phyloP scores from a whole-genome alignment of 257 asterid species.

The Solanum etuberosum region DNA sequence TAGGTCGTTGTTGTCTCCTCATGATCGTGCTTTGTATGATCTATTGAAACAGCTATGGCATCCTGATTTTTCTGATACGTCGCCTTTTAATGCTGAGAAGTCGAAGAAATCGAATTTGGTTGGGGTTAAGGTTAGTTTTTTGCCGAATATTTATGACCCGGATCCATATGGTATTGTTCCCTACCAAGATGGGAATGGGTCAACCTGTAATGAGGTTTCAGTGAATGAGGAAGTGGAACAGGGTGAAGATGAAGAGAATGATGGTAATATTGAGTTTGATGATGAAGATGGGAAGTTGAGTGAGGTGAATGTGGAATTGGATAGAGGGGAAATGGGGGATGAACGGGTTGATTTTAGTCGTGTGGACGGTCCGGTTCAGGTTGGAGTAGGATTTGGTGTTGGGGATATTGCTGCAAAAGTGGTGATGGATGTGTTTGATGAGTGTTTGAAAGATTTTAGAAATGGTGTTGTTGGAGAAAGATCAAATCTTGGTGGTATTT shows the following conservation, averaged over 20 bases:
- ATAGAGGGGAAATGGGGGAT: not conserved
- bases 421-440: conserved; percentile 45
- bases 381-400: not conserved
- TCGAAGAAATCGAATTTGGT: conserved; percentile 25
- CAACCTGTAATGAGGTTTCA: not conserved
- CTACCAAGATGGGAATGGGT: not conserved
- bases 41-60: conserved; percentile 63
- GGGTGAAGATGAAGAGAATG: not conserved
- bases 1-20: conserved; percentile 35
- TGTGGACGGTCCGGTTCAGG: not conserved
- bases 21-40: conserved; percentile 56
- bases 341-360: not conserved
- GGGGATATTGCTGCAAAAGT: conserved; percentile 33
- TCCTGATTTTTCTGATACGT: conserved; percentile 39
- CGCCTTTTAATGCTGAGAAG: conserved; percentile 31
- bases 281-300: conserved; percentile 29
- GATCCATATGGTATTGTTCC: not conserved
- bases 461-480: not conserved
- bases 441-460: conserved; percentile 46
- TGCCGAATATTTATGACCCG: conserved; percentile 17
- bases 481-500: conserved; percentile 10
- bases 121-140: conserved; percentile 48
- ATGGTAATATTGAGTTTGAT: not conserved
- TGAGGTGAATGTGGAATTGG: conserved; percentile 72
- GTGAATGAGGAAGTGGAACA: not conserved